Evolutionary conservation across 1,284 basidiomycete species (phyloP), one percentile per base, ranked within the genome.

Genomic region (Porogramme epimiltina): DNA sequence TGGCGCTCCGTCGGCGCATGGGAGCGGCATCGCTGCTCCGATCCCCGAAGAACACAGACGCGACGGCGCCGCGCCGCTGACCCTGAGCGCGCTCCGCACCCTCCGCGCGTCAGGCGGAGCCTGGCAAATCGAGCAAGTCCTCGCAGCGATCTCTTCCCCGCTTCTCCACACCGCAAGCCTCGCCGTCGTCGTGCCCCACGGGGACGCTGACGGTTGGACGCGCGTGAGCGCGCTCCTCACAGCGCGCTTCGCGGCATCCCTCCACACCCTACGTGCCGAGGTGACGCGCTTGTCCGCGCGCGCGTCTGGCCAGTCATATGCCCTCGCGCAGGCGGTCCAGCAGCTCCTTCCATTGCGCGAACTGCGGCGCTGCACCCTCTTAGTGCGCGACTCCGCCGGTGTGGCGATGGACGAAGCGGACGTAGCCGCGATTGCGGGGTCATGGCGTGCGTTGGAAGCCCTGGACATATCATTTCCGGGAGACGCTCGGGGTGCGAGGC

Each of bases 31-130:
- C 43, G 31, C 18, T 13, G 18, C 19, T 18, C 31, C 34, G 24
- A 3, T 33, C 9, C 13, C 36, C 33, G 38, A 9, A 4, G 16
- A 42, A n/a, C 28, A 31, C 28, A 15, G 15, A 8, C 9, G 9
- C 15, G 28, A 31, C 9, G 15, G 15, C 28, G 28, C 8, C 28
- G 28, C 8, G 8, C 28, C 18, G 8, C 4, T 20, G 10, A 11
- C 8, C 23, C 48, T 58, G 10, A 26, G 23, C 15, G 42, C 46
- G 16, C 51, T 58, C 15, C 36, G 55, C 33, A 25, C n/a, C 16
- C 42, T 58, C 6, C 52, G 45, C 18, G 37, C 53, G 2, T 45
- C 48, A 10, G 56, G 56, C 34, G 23, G 51, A 8, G 53, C 56
- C 15, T 19, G 34, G n/a, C 18, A 46, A 19, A 47, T 58, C 45